Conservation (phyloP, 768 basidiomycete species). For the Tricholoma matsutake region DNA sequence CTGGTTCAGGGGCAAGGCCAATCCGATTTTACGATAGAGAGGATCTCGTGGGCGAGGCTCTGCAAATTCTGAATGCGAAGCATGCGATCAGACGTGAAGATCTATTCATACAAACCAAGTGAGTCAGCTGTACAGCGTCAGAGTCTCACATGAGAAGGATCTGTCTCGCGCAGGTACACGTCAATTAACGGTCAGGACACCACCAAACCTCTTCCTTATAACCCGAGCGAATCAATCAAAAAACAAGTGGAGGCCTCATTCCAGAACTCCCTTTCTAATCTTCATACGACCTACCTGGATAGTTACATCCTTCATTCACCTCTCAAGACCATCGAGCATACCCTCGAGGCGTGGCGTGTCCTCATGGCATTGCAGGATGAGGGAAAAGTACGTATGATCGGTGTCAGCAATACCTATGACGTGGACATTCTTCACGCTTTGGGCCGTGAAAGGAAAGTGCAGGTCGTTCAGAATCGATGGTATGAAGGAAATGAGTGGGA, state of each 20-base stretch:
- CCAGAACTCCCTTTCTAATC: slow-evolving; percentile 59
- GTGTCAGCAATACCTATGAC: slow-evolving; percentile 79
- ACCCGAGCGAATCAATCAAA: slow-evolving; percentile 46
- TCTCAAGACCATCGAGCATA: slow-evolving; percentile 51
- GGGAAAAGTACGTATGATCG: slow-evolving; percentile 62
- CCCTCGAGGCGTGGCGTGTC: slow-evolving; percentile 65
- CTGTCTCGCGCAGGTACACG: slow-evolving; percentile 54
- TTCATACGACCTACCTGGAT: slow-evolving; percentile 73
- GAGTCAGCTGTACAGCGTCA: slow-evolving; percentile 3
- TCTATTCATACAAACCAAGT: slow-evolving; percentile 83
- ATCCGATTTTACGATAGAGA: slow-evolving; percentile 43
- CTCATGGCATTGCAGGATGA: slow-evolving; percentile 62
- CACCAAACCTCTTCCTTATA: slow-evolving; percentile 71
- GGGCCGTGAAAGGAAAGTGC: slow-evolving; percentile 50
- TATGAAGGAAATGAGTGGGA: slow-evolving; percentile 81
- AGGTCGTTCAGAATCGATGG: slow-evolving; percentile 86
- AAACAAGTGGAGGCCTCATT: slow-evolving; percentile 66
- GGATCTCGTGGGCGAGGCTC: slow-evolving; percentile 76
- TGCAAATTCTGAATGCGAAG: slow-evolving; percentile 50
- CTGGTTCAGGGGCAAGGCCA: neutral
- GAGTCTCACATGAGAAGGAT: neutral
- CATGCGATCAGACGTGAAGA: slow-evolving; percentile 67
- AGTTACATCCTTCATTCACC: slow-evolving; percentile 80
- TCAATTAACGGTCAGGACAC: slow-evolving; percentile 70
- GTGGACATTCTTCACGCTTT: slow-evolving; percentile 50